Base-by-base conservation (phyloP, 2,329 filamentous ascomycete species). In the Pleurostoma richardsiae region DNA sequence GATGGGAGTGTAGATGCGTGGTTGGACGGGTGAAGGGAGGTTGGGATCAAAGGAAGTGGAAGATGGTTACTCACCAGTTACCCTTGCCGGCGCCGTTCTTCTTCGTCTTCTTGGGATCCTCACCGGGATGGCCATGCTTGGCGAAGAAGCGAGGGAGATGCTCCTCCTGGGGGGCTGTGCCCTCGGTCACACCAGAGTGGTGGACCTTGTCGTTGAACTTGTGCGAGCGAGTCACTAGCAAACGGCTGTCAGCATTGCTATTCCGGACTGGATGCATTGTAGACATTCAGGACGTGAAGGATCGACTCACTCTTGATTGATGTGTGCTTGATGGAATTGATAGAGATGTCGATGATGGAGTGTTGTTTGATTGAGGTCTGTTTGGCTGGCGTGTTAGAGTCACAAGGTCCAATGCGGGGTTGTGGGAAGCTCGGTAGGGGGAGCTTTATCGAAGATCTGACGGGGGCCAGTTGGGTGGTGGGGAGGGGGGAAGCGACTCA, bases 181-280 rank as follows among this genome's bases (percentile, higher is more conserved):
- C 88, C 59, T 94, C 87, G 56, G 86, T 85, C 56, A 89, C 72
- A 61, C 80, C 86, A 19, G 19, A 19, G 60, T 83, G 82, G 74
- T 96, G 88, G 77, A 95, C 87, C 72, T 91, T 91, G 71, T 95
- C 90, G 73, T 90, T 95, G 76, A 79, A 82, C 78, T 97, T 99
- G 82, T 92, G 89, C 55, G 92, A 95, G 68, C 94, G 92, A 75
- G 94, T 96, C 92, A 99, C 91, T 96, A 36, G n/a, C 33, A 36
- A 36, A n/a, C 33, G n/a, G 8, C 29, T 38, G 39, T 47, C 26
- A 47, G 45, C 33, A 19, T 19, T 19, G 19, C 19, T 19, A 19
- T 19, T 19, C 19, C 19, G 19, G 19, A 19, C 19, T 19, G 19
- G 19, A 19, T 19, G 19, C 19, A 19, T 19, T 19, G 19, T 19